Evolutionary conservation across 129 eudicot species (phyloP), one percentile per base, ranked within the genome.

Genomic region (Dittrichia graveolens): DNA sequence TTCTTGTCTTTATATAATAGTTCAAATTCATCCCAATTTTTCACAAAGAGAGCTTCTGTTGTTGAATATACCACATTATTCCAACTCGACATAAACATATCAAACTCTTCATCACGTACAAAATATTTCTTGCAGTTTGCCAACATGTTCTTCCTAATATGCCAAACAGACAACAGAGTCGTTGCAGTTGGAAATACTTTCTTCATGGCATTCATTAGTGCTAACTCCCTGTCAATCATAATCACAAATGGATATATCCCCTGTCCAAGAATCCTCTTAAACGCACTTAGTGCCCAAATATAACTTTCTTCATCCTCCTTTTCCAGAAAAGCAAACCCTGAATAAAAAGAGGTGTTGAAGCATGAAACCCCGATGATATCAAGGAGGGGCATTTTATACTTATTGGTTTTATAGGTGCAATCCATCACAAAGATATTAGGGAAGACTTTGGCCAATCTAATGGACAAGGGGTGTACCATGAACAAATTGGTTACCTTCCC

Each of bases 371-470:
- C 31, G 31, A 24, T 24, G 31, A 24, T 24, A 66, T 54, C 54
- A 39, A 67, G 78, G 35, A 79, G 12, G 0, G 79, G 56, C 73
- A 80, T 67, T 5, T 37, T 13, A 39, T 73, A 66, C 37, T 62
- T 76, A 42, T 80, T 74, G 57, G 61, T 68, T 43, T 80, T 74
- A 47, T 75, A 68, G 62, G 68, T 80, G 70, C 61, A 74, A 74
- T 80, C 84, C 84, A 75, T 80, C n/a, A 70, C 12, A 37, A 81
- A 81, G 18, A 71, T 39, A 60, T 16, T 24, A 0, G 74, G 18
- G 19, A 38, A 75, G n/a, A 5, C 60, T 50, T 50, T 59, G 16
- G 15, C 35, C 71, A 67, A 48, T 44, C 5, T 56, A 37, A 60
- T 13, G 0, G 66, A 60, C 66, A 60, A 60, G 12, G 65, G 66